These are phyloP conservation scores for Alternaria panax DNA, from an alignment of 2,329 filamentous ascomycete genomes.

Conservation along the genomic window DNA sequence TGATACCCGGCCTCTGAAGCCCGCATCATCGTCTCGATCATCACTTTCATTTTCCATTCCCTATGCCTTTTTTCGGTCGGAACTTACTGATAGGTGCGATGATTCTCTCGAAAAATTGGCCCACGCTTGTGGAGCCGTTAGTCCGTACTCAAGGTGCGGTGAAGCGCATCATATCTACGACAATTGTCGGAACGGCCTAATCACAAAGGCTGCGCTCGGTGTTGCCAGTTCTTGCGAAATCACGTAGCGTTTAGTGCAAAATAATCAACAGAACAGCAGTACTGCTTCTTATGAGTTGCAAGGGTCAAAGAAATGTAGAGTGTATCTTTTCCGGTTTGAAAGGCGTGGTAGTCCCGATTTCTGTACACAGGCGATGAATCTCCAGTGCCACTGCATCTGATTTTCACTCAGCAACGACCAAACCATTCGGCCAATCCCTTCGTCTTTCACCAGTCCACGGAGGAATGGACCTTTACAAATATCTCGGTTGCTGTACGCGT, in stretches of 20 bases:
- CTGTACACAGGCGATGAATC: background rate
- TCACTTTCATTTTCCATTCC: background rate
- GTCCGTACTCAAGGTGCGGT: background rate
- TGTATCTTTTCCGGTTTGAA: too few species aligned
- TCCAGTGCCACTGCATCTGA: background rate
- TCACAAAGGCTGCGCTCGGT: background rate
- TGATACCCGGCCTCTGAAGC: background rate
- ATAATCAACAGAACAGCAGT: too few species aligned
- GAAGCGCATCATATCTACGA: background rate
- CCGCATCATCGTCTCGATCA: background rate
- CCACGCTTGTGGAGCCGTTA: background rate
- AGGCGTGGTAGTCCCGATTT: background rate
- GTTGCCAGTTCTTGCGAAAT: too few species aligned
- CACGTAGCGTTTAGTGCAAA: too few species aligned
- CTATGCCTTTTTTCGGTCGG: background rate
- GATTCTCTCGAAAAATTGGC: too few species aligned
- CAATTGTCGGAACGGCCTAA: background rate
- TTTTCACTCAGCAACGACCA: background rate
- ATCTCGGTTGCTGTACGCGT: background rate
- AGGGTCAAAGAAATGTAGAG: too few species aligned
- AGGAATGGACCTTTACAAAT: background rate
- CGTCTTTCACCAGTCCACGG: background rate
- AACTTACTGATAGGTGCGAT: too few species aligned
- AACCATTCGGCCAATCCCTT: background rate
- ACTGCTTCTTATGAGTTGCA: too few species aligned